phyloP scores from a whole-genome alignment of 2,329 filamentous ascomycete species.

The Trichoderma oligosporum region DNA sequence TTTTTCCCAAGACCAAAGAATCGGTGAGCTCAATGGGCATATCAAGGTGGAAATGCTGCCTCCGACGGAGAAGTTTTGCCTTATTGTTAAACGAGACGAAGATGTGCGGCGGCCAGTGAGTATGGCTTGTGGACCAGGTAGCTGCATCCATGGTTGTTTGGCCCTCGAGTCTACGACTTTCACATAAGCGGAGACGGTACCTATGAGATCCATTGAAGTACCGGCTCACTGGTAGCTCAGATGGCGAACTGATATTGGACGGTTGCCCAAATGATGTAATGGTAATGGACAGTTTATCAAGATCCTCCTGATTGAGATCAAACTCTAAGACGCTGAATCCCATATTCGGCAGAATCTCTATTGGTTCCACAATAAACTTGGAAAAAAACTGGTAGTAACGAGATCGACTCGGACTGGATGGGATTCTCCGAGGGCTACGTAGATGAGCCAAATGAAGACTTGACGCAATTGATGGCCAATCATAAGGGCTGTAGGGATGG shows the following conservation, averaged over 20 bases:
- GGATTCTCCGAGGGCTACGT: slow-evolving; percentile 47
- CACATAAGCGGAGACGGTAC: slow-evolving; percentile 67
- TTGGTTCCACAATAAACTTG: slow-evolving; percentile 47
- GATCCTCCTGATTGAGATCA: slow-evolving; percentile 36
- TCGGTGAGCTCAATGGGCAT: slow-evolving; percentile 71
- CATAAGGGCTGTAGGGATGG: slow-evolving; percentile 40
- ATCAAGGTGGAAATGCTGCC: slow-evolving; percentile 70
- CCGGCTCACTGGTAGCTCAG: slow-evolving; percentile 34
- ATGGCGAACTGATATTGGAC: slow-evolving; percentile 26
- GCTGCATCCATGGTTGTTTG: slow-evolving; percentile 36
- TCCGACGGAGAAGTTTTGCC: slow-evolving; percentile 58
- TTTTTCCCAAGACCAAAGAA: slow-evolving; percentile 54
- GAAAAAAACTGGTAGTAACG: slow-evolving; percentile 57
- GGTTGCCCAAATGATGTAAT: slow-evolving; percentile 22
- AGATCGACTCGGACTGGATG: slow-evolving; percentile 26
- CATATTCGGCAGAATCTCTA: slow-evolving; percentile 34
- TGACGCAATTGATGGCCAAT: slow-evolving; percentile 40
- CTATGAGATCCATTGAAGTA: slow-evolving; percentile 53
- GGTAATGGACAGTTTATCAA: slow-evolving; percentile 36
- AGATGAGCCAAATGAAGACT: slow-evolving; percentile 46
- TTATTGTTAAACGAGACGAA: slow-evolving; percentile 65
- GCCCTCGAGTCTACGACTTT: slow-evolving; percentile 16
- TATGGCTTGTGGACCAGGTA: slow-evolving; percentile 62
- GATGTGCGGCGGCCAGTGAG: slow-evolving; percentile 66
- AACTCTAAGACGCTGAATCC: slow-evolving; percentile 47